Evolutionary conservation across 139 green algal species (phyloP), one percentile per base, ranked within the genome.

Genomic region (Chlorella sp.): DNA sequence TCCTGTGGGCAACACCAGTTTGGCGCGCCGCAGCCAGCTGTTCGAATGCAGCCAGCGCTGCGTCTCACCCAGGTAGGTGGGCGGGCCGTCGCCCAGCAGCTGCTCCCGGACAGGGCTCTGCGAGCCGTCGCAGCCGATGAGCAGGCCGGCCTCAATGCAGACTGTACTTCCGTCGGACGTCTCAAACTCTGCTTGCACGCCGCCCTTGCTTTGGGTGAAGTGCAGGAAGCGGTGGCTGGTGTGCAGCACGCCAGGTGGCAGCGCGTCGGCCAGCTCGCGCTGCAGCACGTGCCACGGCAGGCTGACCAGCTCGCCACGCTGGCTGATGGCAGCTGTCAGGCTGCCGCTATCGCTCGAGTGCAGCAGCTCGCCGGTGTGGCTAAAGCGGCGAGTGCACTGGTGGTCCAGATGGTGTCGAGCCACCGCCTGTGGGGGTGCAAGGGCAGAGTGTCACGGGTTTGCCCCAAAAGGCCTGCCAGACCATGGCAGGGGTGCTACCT

Each of bases 211-310:
- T 46, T 86, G 69, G 36, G 26, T 20, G 44, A 83, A 86, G 32
- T 69, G 64, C 40, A 83, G 5, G 40, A 83, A 83, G 60, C 60
- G 60, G 77, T 73, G 40, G 58, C 60, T 4, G 40, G 77, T 83
- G 77, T 36, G 77, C 77, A 83, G 40, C 58, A 73, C 60, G 16
- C 41, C 38, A 14, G 30, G 22, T 3, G 77, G 77, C 38, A 83
- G 77, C 28, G 77, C 60, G 4, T 41, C 40, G 16, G 77, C 77
- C 77, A 83, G 58, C 60, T 83, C 77, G 6, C 58, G 26, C 60
- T 83, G 77, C 58, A 73, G 32, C 19, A 64, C 60, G 19, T 83
- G 64, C 77, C 77, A 83, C 30, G 77, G 77, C 58, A 83, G 40
- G 36, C 40, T 38, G 58, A 83, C 32, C 8, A 30, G 58, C 77